Conservation (phyloP, 2,329 filamentous ascomycete species). For the Calonectria ilicicola region DNA sequence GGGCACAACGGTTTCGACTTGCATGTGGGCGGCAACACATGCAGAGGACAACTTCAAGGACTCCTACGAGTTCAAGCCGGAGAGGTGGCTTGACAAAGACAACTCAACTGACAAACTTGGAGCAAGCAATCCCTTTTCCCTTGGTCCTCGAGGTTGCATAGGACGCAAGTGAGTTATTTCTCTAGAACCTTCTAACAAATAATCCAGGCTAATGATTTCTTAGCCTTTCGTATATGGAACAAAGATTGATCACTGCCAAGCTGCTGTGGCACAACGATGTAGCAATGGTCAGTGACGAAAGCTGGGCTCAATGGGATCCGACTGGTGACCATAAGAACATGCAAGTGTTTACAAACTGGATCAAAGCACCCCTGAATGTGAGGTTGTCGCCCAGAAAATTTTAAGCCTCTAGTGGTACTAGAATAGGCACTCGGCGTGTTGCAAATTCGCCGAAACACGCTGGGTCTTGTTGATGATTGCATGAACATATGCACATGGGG, state of each 20-base stretch:
- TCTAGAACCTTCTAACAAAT: neutral
- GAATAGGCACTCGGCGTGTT: neutral
- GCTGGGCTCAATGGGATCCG: conserved; percentile 42
- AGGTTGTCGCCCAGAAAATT: conserved; percentile 15
- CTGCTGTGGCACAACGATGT: conserved; percentile 64
- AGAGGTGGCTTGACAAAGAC: conserved; percentile 58
- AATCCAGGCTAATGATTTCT: conserved; percentile 20
- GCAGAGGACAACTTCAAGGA: conserved; percentile 57
- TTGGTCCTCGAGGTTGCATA: conserved; percentile 63
- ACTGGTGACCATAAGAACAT: conserved; percentile 33
- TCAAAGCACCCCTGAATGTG: conserved; percentile 41
- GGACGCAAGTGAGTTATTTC: conserved; percentile 42
- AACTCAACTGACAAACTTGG: conserved; percentile 55
- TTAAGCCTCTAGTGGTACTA: neutral
- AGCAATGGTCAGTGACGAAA: conserved; percentile 24
- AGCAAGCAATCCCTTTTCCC: conserved; percentile 59
- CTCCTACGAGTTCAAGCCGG: conserved; percentile 58
- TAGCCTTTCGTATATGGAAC: conserved; percentile 63
- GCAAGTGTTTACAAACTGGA: conserved; percentile 45
- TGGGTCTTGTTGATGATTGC: neutral
- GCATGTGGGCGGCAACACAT: conserved; percentile 54
- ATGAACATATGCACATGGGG: too few relatives aligned
- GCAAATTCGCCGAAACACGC: neutral
- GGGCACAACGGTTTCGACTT: conserved; percentile 23
- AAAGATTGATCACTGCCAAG: conserved; percentile 60